phyloP scores from a whole-genome alignment of 2,329 filamentous ascomycete genomes.

The Paraphoma sp. region DNA sequence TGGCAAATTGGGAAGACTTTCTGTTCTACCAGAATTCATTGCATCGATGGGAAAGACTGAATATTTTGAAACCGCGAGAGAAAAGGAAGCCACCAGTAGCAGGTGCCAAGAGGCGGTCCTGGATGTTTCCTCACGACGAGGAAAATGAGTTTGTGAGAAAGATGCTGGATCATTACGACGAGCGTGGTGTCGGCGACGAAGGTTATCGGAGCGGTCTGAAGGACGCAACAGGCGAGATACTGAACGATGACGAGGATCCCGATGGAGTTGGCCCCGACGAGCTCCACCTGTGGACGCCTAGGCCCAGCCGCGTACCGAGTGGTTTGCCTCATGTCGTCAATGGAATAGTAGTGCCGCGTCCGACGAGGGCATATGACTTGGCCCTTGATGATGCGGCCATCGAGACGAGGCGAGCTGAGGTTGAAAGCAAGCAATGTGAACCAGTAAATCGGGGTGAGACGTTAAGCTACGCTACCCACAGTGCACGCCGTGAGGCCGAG shows the following conservation, averaged over 20 bases:
- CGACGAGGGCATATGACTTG: not conserved
- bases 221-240: not conserved
- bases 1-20: not conserved
- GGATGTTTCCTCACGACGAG: too few relatives aligned
- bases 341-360: too few relatives aligned
- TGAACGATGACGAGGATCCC: not conserved
- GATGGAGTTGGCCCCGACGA: not conserved
- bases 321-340: too few relatives aligned
- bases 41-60: not conserved
- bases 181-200: not conserved
- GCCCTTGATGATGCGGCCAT: not conserved
- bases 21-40: not conserved
- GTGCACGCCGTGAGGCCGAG: not conserved
- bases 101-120: too few relatives aligned
- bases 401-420: not conserved
- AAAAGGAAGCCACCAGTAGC: too few relatives aligned
- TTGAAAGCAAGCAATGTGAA: too few relatives aligned
- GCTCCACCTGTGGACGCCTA: slow-evolving; percentile 1
- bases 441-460: too few relatives aligned
- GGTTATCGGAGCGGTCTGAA: not conserved
- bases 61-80: not conserved
- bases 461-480: not conserved
- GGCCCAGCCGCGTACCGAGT: not conserved
- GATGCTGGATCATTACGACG: not conserved
- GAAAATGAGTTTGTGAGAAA: not conserved